Base-by-base conservation (phyloP, 345 rosid genomes). In the Eucalyptus marginata region DNA sequence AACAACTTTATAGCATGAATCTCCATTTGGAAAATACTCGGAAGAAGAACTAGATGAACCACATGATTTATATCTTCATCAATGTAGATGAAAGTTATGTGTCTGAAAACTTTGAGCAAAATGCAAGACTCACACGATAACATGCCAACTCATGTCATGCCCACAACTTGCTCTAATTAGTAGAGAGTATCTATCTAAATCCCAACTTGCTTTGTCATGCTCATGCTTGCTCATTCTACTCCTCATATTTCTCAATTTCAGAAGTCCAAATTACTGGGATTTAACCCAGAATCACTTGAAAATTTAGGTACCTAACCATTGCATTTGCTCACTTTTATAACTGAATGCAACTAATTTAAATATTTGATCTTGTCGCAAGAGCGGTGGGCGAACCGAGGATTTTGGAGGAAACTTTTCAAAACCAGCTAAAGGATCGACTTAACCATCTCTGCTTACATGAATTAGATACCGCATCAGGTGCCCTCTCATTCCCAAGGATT, bases 381-480 rank as follows among this genome's bases (percentile, higher is more conserved):
- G 59, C 94, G 29, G 93, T 93, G 10, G 95, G 91, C 4, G 94
- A 88, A 49, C 98, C 95, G 33, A 94, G 94, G 88, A 95, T 87
- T 87, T 95, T 94, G 59, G 96, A 51, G 96, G 98, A 87, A 94
- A 96, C 4, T 95, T 91, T 86, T 92, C 94, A 44, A 90, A 89
- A 1, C 92, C 95, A 2, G 89, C 90, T 88, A 96, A 24, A 7
- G 95, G 50, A 79, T 86, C 86, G 27, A 95, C 92, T 87, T 89
- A 81, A 8, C 98, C 95, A 18, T 92, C 88, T 86, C 79, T 90
- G 81, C 90, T 88, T 3, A 94, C 93, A 17, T 91, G 81, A 64
- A 94, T 81, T 1, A 95, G 98, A 89, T 96, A 95, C 51, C 86
- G 91, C 94, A 96, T 91, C 91, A 96, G 89, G 92, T 96, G 93